phyloP scores from a whole-genome alignment of 2,329 filamentous ascomycete species.

The Pestalotiopsis sp. region DNA sequence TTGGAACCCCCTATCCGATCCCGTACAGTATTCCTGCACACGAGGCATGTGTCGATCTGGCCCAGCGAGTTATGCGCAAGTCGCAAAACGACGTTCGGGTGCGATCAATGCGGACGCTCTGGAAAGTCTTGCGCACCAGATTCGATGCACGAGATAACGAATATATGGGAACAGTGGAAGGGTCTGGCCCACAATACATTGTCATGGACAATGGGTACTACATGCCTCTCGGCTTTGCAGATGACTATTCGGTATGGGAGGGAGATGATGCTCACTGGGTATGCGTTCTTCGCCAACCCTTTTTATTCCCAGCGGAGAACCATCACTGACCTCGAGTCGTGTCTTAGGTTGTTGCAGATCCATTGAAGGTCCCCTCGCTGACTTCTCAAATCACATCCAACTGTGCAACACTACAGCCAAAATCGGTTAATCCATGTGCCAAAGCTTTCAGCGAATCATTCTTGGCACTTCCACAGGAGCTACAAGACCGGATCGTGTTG shows the following conservation, averaged over 20 bases:
- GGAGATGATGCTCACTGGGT: slow-evolving; percentile 12
- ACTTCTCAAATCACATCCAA: slow-evolving; percentile 18
- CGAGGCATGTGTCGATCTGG: slow-evolving; percentile 20
- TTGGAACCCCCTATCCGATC: background rate
- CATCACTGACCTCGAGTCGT: background rate
- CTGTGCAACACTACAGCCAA: slow-evolving; percentile 10
- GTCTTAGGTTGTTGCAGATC: slow-evolving; percentile 4
- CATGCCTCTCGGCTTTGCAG: slow-evolving; percentile 1
- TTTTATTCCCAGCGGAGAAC: background rate
- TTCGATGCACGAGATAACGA: slow-evolving; percentile 20
- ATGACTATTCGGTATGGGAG: slow-evolving; percentile 1
- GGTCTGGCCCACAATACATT: slow-evolving; percentile 12
- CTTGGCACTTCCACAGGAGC: slow-evolving; percentile 15
- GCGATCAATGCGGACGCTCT: slow-evolving; percentile 20
- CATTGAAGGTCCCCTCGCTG: slow-evolving; percentile 2
- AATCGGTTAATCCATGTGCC: background rate
- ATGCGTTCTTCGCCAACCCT: background rate
- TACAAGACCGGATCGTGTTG: slow-evolving; percentile 14
- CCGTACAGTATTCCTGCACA: slow-evolving; percentile 23
- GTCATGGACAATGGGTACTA: slow-evolving; percentile 19
- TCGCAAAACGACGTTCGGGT: slow-evolving; percentile 16
- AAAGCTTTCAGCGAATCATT: slow-evolving; percentile 16
- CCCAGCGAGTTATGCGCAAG: slow-evolving; percentile 16
- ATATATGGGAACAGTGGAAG: slow-evolving; percentile 15
- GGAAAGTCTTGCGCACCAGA: slow-evolving; percentile 23